Percentiles rank a stretch among this genome's conserved stretches.
These are phyloP conservation scores for Erigeron philadelphicus DNA, from an alignment of 140 eudicot species.

Conservation along the genomic window DNA sequence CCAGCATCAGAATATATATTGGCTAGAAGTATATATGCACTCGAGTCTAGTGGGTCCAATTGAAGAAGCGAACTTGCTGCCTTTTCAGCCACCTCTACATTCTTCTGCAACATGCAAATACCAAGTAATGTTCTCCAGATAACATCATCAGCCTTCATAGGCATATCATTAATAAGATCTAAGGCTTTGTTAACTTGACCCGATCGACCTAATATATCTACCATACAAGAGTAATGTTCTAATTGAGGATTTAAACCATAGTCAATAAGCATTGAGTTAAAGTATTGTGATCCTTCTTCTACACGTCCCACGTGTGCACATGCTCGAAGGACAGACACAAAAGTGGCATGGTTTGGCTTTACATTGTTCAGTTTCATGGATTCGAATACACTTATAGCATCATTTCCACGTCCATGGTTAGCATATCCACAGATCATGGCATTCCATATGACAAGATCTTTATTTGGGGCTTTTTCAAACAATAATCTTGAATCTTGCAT, in stretches of 20 bases:
- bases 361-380: constrained; percentile 55
- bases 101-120: constrained; percentile 65
- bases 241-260: constrained; percentile 57
- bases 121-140: constrained; percentile 89
- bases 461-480: constrained; percentile 47
- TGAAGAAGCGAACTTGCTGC: constrained; percentile 59
- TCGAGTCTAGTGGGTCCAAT: constrained; percentile 69
- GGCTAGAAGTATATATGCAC: constrained; percentile 60
- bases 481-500: constrained; percentile 53
- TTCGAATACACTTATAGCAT: constrained; percentile 52
- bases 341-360: constrained; percentile 74
- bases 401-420: constrained; percentile 59
- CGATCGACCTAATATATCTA: constrained; percentile 72
- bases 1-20: constrained; percentile 73
- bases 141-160: constrained; percentile 79
- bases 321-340: constrained; percentile 78
- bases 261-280: constrained; percentile 46
- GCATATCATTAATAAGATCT: constrained; percentile 64
- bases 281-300: constrained; percentile 50
- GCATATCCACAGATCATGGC: constrained; percentile 70
- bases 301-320: constrained; percentile 80
- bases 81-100: constrained; percentile 73
- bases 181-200: constrained; percentile 60
- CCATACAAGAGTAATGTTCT: constrained; percentile 84
- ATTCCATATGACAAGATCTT: constrained; percentile 75